These are phyloP conservation scores for Alternaria atra DNA, from an alignment of 2,329 filamentous ascomycete species.

Conservation along the genomic window DNA sequence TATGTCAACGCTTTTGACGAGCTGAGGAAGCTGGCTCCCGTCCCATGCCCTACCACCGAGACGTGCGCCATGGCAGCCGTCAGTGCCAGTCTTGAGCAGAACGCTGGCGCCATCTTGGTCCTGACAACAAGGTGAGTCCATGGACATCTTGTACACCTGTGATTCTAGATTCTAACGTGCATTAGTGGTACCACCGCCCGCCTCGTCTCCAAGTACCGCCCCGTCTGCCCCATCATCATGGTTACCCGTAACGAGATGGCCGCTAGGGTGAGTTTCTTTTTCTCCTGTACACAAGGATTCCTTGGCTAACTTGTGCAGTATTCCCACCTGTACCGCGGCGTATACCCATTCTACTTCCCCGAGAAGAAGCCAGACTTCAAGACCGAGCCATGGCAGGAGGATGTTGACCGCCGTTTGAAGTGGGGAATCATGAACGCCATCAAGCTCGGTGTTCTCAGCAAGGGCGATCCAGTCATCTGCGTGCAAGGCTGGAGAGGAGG, in stretches of 20 bases:
- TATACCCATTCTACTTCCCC: slow-evolving; percentile 96
- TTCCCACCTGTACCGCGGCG: slow-evolving; percentile 94
- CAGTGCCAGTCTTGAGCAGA: slow-evolving; percentile 92
- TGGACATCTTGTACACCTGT: slow-evolving; percentile 1
- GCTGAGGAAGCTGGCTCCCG: slow-evolving; percentile 81
- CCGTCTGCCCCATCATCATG: slow-evolving; percentile 99
- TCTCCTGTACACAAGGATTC: neutral
- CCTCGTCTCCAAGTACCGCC: slow-evolving; percentile 96
- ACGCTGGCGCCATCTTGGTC: slow-evolving; percentile 94
- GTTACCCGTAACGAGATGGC: slow-evolving; percentile 87
- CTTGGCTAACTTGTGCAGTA: slow-evolving; percentile 61
- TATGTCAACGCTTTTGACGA: slow-evolving; percentile 98
- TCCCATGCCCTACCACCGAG: slow-evolving; percentile 88
- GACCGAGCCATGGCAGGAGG: slow-evolving; percentile 95
- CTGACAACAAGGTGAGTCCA: slow-evolving; percentile 80
- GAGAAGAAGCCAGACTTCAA: slow-evolving; percentile 95
- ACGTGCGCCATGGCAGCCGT: slow-evolving; percentile 98
- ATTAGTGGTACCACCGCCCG: slow-evolving; percentile 87
- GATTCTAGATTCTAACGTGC: slow-evolving; percentile 31
- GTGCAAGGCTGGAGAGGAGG: slow-evolving; percentile 92
- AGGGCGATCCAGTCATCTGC: slow-evolving; percentile 79
- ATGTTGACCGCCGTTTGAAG: slow-evolving; percentile 96
- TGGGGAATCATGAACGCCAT: slow-evolving; percentile 93
- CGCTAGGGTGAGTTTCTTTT: slow-evolving; percentile 67
- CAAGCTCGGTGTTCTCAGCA: slow-evolving; percentile 77